These are phyloP conservation scores for Globisporangium viniferum DNA, from an alignment of 352 stramenopile genomes.

Conservation along the genomic window DNA sequence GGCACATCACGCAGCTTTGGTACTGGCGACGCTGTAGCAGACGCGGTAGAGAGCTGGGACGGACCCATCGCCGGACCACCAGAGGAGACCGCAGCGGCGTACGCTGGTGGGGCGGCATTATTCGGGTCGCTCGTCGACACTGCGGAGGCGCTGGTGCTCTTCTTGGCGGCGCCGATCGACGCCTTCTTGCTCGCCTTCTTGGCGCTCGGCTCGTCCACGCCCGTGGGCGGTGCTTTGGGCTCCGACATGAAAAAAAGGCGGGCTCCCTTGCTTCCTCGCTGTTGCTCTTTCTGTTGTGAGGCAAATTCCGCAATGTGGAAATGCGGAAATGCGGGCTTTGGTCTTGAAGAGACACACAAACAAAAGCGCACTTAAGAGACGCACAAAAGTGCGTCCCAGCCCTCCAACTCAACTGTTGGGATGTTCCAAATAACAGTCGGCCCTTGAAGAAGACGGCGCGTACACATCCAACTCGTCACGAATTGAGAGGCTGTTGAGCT, in stretches of 20 bases:
- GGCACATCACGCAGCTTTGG: constrained; percentile 27
- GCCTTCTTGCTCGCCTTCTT: constrained; percentile 40
- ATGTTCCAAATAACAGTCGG: no score
- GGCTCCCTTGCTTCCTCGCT: not conserved
- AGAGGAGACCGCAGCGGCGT: not conserved
- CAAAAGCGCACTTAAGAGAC: no score
- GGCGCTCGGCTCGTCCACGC: constrained; percentile 6
- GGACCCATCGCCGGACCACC: not conserved
- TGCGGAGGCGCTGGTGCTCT: constrained; percentile 5
- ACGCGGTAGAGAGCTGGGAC: constrained; percentile 15
- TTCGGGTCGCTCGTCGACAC: constrained; percentile 7
- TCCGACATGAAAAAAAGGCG: constrained; percentile 29
- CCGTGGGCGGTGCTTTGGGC: constrained; percentile 24
- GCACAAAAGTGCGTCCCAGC: no score
- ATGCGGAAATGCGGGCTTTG: not conserved
- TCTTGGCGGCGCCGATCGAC: not conserved
- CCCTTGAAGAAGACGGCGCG: no score
- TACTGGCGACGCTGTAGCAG: constrained; percentile 17
- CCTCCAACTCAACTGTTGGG: no score
- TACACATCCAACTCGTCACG: no score
- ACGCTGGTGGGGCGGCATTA: constrained; percentile 12
- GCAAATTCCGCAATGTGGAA: not conserved
- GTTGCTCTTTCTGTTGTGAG: not conserved
- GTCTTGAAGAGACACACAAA: not conserved
- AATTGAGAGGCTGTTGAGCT: no score